Evolutionary conservation across 345 rosid species (phyloP), one percentile per base, ranked within the genome.

Genomic region (Atalantia buxifolia): DNA sequence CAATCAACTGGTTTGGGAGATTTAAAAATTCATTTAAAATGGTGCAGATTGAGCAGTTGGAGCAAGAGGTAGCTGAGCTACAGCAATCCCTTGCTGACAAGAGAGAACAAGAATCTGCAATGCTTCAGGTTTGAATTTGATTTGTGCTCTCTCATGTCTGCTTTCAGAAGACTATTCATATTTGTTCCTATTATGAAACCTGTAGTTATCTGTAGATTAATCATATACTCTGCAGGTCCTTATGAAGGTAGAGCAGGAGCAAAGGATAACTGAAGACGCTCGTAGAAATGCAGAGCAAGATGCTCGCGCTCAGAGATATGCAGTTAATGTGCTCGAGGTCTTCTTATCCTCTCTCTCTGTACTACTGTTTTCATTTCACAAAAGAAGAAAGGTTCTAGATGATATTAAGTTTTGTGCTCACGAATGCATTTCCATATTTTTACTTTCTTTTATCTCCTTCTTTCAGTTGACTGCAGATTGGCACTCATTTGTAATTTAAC

Each of bases 261-360:
- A 94, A 78, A 90, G 79, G 87, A 78, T 92, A 80, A 90, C 98
- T 48, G 99, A 94, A 91, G 99, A 94, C 69, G 99, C 95, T 76
- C 92, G 97, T 4, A 60, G 85, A 78, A 80, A 72, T 70, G 93
- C 98, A 76, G 99, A 96, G 86, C 89, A 88, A 72, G 95, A 91
- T 71, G 92, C 93, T 83, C 87, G 87, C 70, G 86, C 94, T 56
- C 98, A 90, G 78, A 88, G 79, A 92, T 80, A 78, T 74, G 92
- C 90, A 75, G 86, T 88, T 74, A 66, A 83, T 35, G 78, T 84
- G 76, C 94, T 96, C 77, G 89, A 94, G 99, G 99, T 94, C 78
- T 66, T 67, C 22, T 59, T 76, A 66, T 64, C 33, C 18, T 72
- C 62, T 60, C 45, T 64, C 57, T 7, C 40, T 48, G 22, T 72